Evolutionary conservation across 768 basidiomycete genomes (phyloP).

Genomic region (Lactarius tabidus): DNA sequence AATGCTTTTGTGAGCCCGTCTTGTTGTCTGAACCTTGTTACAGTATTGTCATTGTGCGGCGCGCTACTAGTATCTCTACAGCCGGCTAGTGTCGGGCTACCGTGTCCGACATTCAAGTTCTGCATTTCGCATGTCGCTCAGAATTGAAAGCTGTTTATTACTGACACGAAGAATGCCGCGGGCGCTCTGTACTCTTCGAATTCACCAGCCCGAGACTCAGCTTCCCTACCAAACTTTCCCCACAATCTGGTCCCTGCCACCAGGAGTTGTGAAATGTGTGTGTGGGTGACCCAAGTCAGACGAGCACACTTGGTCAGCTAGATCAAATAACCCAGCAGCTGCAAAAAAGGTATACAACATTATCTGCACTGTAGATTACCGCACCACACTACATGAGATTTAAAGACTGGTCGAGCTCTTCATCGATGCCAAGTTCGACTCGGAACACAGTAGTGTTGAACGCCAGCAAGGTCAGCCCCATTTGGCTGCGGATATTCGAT

Average conservation of each 20-base stretch:
- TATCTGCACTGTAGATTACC: neutral
- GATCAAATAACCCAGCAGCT: neutral
- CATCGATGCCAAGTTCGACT: conserved; percentile 33
- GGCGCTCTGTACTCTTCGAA: conserved; percentile 50
- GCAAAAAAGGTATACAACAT: neutral
- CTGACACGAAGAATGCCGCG: conserved; percentile 72
- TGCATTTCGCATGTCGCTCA: conserved; percentile 55
- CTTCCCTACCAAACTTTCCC: neutral
- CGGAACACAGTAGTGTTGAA: conserved; percentile 44
- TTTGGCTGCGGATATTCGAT: conserved; percentile 45
- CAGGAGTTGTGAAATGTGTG: conserved; percentile 14
- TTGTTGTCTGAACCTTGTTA: too few species aligned
- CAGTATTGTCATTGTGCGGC: conserved; percentile 38
- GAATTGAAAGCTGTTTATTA: conserved; percentile 78
- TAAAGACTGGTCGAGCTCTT: conserved; percentile 26
- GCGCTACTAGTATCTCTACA: too few species aligned
- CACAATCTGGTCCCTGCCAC: neutral
- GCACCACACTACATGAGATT: conserved; percentile 1
- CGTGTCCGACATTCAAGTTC: too few species aligned
- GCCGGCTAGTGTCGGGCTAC: conserved; percentile 73
- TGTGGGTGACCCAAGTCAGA: neutral
- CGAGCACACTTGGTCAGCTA: neutral
- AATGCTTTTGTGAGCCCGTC: too few species aligned
- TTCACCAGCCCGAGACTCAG: conserved; percentile 12
- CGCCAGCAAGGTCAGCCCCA: conserved; percentile 54